Percentiles rank a stretch among this genome's conserved stretches.
These are phyloP conservation scores for Solanum pimpinellifolium DNA, from an alignment of 257 asterid genomes.

Conservation along the genomic window DNA sequence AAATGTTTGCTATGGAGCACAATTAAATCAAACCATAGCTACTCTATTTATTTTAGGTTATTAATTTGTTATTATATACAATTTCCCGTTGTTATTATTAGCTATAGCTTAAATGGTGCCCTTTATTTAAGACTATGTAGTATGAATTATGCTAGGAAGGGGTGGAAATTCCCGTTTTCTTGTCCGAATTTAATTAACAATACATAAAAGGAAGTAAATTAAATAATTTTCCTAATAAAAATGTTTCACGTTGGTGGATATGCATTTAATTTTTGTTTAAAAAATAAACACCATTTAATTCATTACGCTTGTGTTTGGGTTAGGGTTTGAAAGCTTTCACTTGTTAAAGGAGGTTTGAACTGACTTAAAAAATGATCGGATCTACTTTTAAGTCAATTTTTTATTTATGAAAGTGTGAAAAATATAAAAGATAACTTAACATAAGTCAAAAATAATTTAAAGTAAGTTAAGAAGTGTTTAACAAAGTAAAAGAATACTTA, in stretches of 20 bases:
- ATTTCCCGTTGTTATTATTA: background rate
- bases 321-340: background rate
- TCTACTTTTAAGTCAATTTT: too few relatives aligned
- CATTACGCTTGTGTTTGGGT: background rate
- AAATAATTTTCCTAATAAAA: background rate
- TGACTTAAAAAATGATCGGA: fast-evolving
- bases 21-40: too few relatives aligned
- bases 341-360: background rate
- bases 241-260: background rate
- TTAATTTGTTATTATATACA: too few relatives aligned
- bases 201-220: background rate
- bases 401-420: too few relatives aligned
- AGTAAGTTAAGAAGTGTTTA: too few relatives aligned
- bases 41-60: too few relatives aligned
- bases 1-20: too few relatives aligned
- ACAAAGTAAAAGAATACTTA: too few relatives aligned
- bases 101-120: background rate
- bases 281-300: background rate
- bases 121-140: background rate
- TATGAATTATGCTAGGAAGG: background rate
- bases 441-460: too few relatives aligned
- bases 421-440: too few relatives aligned
- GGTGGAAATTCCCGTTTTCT: background rate
- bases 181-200: background rate
- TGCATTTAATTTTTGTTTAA: background rate